Percentiles rank a stretch among this genome's conserved stretches.
Conservation (phyloP, 2,329 filamentous ascomycete genomes). For the Orbilia oligospora region DNA sequence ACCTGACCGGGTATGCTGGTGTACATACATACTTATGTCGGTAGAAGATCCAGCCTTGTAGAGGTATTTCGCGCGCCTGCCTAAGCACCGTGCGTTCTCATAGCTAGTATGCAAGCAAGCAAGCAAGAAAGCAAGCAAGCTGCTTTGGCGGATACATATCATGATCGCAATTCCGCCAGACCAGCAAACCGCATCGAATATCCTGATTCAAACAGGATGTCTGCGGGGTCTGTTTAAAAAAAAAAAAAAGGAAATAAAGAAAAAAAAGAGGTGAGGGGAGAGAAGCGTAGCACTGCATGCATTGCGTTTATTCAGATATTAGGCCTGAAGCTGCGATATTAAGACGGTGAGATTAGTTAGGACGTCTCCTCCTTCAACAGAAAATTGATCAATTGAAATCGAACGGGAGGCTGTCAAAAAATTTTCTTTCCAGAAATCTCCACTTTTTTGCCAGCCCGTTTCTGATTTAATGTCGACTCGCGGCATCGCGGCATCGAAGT, state of each 20-base stretch:
- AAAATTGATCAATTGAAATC: too few relatives aligned
- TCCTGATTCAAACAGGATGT: neutral
- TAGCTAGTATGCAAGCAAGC: too few relatives aligned
- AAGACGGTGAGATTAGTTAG: neutral
- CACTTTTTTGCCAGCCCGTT: conserved; percentile 2
- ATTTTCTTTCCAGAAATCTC: neutral
- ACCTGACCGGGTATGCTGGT: neutral
- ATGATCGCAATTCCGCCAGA: conserved; percentile 1
- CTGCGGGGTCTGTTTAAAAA: neutral
- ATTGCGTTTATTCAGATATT: neutral
- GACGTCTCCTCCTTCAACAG: too few relatives aligned
- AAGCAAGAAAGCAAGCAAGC: too few relatives aligned
- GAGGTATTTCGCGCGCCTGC: neutral
- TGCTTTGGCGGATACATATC: conserved; percentile 11
- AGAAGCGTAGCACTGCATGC: neutral
- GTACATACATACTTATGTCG: neutral
- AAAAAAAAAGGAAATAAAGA: neutral
- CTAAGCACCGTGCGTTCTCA: conserved; percentile 15
- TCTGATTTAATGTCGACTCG: neutral
- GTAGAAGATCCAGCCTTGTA: conserved; percentile 18
- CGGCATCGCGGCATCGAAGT: neutral
- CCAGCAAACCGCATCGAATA: conserved; percentile 1
- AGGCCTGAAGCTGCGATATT: neutral
- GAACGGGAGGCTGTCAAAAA: conserved; percentile 5
- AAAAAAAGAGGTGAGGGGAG: neutral